Percentiles rank a stretch among this genome's conserved stretches.
Conservation (phyloP, 192 early-diverging fungal species). For the Coemansia nantahalensis region DNA sequence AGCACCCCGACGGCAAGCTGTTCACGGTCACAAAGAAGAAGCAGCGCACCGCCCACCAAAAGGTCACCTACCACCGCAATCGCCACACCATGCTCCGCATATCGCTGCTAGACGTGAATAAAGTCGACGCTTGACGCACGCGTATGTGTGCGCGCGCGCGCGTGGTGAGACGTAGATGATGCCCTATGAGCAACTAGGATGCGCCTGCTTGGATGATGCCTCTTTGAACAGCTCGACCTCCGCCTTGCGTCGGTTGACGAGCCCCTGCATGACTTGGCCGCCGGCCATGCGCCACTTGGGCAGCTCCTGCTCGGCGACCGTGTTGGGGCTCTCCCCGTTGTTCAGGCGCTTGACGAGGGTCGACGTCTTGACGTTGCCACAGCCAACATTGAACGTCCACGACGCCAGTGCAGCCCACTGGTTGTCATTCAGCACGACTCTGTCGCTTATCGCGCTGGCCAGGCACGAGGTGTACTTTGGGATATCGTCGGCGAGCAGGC, state of each 20-base stretch:
- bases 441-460: background rate
- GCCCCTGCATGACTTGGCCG: slow-evolving; percentile 8
- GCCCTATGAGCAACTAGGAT: background rate
- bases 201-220: background rate
- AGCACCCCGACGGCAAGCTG: slow-evolving; percentile 79
- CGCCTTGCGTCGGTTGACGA: slow-evolving; percentile 12
- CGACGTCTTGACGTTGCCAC: slow-evolving; percentile 11
- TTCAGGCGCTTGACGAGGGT: slow-evolving; percentile 19
- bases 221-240: slow-evolving; percentile 21
- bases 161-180: too few species aligned
- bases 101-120: slow-evolving; percentile 63
- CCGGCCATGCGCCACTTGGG: slow-evolving; percentile 24
- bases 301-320: slow-evolving; percentile 27
- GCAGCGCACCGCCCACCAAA: slow-evolving; percentile 72
- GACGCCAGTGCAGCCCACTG: slow-evolving; percentile 33
- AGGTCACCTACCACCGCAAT: slow-evolving; percentile 66
- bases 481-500: slow-evolving; percentile 20
- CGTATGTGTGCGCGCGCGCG: too few species aligned
- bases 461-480: slow-evolving; percentile 16
- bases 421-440: slow-evolving; percentile 17
- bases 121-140: background rate
- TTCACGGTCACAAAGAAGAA: slow-evolving; percentile 77
- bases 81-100: slow-evolving; percentile 73
- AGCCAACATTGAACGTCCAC: slow-evolving; percentile 33
- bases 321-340: slow-evolving; percentile 9